phyloP scores from a whole-genome alignment of 2,329 filamentous ascomycete species.

The Diaporthe citrichinensis region DNA sequence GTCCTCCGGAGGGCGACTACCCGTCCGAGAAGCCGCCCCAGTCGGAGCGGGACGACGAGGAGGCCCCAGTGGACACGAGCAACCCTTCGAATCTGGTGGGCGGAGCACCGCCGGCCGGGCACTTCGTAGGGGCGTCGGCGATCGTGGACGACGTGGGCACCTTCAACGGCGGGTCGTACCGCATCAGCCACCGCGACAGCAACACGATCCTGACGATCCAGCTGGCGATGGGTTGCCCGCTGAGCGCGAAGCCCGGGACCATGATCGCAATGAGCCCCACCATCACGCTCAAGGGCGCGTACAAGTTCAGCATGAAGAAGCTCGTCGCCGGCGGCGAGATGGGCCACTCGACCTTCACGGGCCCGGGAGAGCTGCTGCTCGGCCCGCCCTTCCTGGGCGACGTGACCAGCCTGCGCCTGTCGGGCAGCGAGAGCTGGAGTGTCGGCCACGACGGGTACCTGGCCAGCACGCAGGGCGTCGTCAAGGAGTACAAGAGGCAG shows the following conservation, averaged over 20 bases:
- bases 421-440: constrained; percentile 82
- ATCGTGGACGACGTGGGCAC: constrained; percentile 90
- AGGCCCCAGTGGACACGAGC: constrained; percentile 46
- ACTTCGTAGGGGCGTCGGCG: constrained; percentile 75
- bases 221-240: constrained; percentile 88
- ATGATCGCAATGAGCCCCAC: constrained; percentile 97
- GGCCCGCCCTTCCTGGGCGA: constrained; percentile 50
- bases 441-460: constrained; percentile 91
- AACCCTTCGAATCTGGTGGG: constrained; percentile 53
- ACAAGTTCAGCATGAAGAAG: constrained; percentile 94
- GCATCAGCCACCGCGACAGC: constrained; percentile 91
- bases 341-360: constrained; percentile 83
- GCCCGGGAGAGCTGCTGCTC: constrained; percentile 90
- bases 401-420: constrained; percentile 71
- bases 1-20: constrained; percentile 44
- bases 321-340: constrained; percentile 87
- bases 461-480: constrained; percentile 86
- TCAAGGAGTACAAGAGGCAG: constrained; percentile 91
- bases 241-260: constrained; percentile 82
- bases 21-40: constrained; percentile 48
- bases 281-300: constrained; percentile 83
- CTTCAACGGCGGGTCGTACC: constrained; percentile 95
- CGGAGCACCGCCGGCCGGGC: constrained; percentile 59
- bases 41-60: constrained; percentile 43
- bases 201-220: constrained; percentile 93